Evolutionary conservation across 83 land plant genomes (phyloP).

Genomic region (Picea abies): DNA sequence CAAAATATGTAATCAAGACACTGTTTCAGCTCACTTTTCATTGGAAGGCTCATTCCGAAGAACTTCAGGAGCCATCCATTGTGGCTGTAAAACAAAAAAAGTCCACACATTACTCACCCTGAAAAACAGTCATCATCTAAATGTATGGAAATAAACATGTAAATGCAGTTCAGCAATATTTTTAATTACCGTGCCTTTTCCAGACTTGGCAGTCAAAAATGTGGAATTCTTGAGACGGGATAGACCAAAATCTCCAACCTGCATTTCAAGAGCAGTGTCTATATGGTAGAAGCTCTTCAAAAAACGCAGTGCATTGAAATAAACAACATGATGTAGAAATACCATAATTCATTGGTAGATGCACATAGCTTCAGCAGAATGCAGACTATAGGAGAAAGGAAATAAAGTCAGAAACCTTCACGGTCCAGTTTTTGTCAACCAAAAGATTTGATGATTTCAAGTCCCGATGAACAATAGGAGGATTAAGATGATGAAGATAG

Average conservation of each 20-base stretch:
- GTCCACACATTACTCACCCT: background rate
- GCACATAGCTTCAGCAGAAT: background rate
- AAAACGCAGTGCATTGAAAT: background rate
- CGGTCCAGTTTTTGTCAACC: slow-evolving; percentile 82
- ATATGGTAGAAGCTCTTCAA: background rate
- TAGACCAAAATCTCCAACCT: slow-evolving; percentile 90
- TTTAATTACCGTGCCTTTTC: slow-evolving; percentile 68
- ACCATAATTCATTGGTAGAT: background rate
- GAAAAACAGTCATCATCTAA: background rate
- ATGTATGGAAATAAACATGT: background rate
- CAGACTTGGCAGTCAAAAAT: slow-evolving; percentile 63
- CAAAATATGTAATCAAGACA: background rate
- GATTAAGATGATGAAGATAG: slow-evolving; percentile 74
- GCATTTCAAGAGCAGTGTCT: slow-evolving; percentile 3
- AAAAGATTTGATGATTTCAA: slow-evolving; percentile 80
- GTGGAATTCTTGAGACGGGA: slow-evolving; percentile 63
- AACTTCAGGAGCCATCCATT: slow-evolving; percentile 96
- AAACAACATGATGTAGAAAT: background rate
- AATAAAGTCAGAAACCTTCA: slow-evolving; percentile 51
- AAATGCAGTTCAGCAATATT: background rate
- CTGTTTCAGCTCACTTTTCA: slow-evolving; percentile 54
- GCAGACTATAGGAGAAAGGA: background rate
- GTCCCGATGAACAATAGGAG: slow-evolving; percentile 82
- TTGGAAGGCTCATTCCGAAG: slow-evolving; percentile 83
- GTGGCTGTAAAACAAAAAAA: slow-evolving; percentile 48